Conservation (phyloP, 306 rosid genomes). For the Castanospermum australe region DNA sequence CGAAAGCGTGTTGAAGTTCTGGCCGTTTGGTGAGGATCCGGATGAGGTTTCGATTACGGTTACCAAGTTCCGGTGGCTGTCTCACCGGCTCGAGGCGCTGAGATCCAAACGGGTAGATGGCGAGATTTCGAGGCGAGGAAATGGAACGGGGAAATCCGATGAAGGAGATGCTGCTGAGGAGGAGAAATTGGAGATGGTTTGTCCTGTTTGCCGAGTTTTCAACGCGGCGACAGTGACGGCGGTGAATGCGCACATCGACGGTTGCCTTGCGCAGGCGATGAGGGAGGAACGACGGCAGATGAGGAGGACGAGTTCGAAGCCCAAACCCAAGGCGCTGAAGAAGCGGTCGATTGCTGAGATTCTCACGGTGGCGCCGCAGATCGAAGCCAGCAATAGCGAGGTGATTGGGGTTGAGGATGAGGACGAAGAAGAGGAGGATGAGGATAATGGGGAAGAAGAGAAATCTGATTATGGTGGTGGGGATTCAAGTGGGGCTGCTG, state of each 20-base stretch:
- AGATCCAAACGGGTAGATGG: slow-evolving; percentile 40
- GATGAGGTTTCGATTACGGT: slow-evolving; percentile 57
- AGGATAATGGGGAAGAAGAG: slow-evolving; percentile 10
- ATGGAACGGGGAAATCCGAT: slow-evolving; percentile 18
- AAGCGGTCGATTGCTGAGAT: slow-evolving; percentile 92
- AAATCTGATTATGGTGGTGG: slow-evolving; percentile 24
- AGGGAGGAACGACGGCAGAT: slow-evolving; percentile 45
- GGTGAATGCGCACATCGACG: slow-evolving; percentile 65
- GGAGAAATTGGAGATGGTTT: slow-evolving; percentile 60
- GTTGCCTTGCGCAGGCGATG: slow-evolving; percentile 56
- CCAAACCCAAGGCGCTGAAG: slow-evolving; percentile 63
- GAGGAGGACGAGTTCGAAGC: slow-evolving; percentile 33
- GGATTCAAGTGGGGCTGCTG: slow-evolving; percentile 4
- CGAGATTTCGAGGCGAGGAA: not conserved
- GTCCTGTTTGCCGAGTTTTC: slow-evolving; percentile 73
- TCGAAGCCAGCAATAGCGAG: slow-evolving; percentile 31
- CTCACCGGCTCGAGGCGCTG: slow-evolving; percentile 53
- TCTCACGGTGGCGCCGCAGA: slow-evolving; percentile 77
- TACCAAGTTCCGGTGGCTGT: slow-evolving; percentile 75
- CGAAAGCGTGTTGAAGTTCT: slow-evolving; percentile 24
- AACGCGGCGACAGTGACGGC: slow-evolving; percentile 62
- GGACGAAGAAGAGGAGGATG: slow-evolving; percentile 16
- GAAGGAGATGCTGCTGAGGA: not conserved
- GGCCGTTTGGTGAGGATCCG: slow-evolving; percentile 13
- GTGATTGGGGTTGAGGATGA: slow-evolving; percentile 23